Evolutionary conservation across 2,329 filamentous ascomycete species (phyloP), one percentile per base, ranked within the genome.

Genomic region (Aureobasidium sp.): DNA sequence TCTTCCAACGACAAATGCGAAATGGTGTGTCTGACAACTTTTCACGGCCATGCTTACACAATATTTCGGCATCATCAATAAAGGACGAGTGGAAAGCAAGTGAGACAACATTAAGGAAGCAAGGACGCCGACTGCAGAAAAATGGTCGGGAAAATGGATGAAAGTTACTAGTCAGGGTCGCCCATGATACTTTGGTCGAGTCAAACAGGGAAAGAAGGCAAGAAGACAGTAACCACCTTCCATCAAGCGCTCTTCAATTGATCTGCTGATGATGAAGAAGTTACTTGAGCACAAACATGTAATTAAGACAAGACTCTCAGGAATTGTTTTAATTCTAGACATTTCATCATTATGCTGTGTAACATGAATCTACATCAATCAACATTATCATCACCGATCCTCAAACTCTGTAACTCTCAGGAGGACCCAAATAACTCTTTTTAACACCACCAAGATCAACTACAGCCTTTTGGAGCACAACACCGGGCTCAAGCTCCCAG

Each of bases 401-500:
- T 64, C 63, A 69, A 31, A 70, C 68, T 41, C 66, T 68, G 44
- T 64, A 64, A 36, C 71, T 73, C 67, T 74, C 72, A 27, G 72
- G 71, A 63, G 73, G 72, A 2, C 72, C 73, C 45, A 74, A 52
- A 63, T 74, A 75, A 59, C 70, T 73, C 37, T 65, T 64, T 62
- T 67, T 69, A 15, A 74, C 67, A 22, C 71, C 71, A 31, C 72
- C 72, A 34, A 73, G 63, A 63, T 74, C 66, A 9, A 74, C 63
- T 58, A 73, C 70, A 59, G 71, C 64, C 57, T 71, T 74, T 68
- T 73, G 64, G 55, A 77, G 65, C 67, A 79, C 74, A 9, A 80
- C 72, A 61, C 75, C 77, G 6, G 77, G 74, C 70, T 79, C 77
- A 15, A 79, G 70, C 8, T 77, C 68, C 77, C 77, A 79, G 17